A percentile compares a stretch with the other conserved stretches of the same genome.
phyloP scores from a whole-genome alignment of 768 basidiomycete species.

The Pulveroboletus frians region DNA sequence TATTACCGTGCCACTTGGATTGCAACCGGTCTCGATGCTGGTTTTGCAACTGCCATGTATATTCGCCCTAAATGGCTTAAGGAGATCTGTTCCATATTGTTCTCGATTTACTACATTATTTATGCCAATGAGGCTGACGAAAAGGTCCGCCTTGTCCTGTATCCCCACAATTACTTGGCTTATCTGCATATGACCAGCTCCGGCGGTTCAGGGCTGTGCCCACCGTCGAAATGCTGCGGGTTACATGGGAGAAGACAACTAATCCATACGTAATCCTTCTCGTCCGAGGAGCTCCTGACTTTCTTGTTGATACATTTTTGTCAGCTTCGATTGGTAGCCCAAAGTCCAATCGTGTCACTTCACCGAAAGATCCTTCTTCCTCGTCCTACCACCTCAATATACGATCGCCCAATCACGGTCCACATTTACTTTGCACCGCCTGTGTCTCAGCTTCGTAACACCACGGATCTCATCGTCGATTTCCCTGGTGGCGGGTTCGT shows the following conservation, averaged over 20 bases:
- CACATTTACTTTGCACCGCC: slow-evolving; percentile 78
- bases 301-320: slow-evolving; percentile 5
- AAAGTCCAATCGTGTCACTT: slow-evolving; percentile 57
- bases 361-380: slow-evolving; percentile 77
- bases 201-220: slow-evolving; percentile 89
- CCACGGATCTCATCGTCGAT: slow-evolving; percentile 84
- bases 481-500: slow-evolving; percentile 97
- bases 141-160: slow-evolving; percentile 56
- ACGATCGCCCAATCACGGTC: slow-evolving; percentile 76
- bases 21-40: slow-evolving; percentile 89
- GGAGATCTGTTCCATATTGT: slow-evolving; percentile 80
- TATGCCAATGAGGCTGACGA: slow-evolving; percentile 92
- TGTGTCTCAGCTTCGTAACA: slow-evolving; percentile 53
- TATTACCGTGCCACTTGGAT: slow-evolving; percentile 98
- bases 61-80: slow-evolving; percentile 89
- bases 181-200: slow-evolving; percentile 46
- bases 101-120: slow-evolving; percentile 85
- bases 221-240: slow-evolving; percentile 92
- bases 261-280: slow-evolving; percentile 71
- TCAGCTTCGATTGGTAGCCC: slow-evolving; percentile 59
- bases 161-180: not conserved
- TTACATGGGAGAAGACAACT: slow-evolving; percentile 94
- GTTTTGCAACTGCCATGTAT: slow-evolving; percentile 92
- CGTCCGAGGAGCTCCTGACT: slow-evolving; percentile 10
- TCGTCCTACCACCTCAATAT: slow-evolving; percentile 69